Conservation (phyloP, 1,139 yeast species). For the Yamadazyma spencermartinsiae region DNA sequence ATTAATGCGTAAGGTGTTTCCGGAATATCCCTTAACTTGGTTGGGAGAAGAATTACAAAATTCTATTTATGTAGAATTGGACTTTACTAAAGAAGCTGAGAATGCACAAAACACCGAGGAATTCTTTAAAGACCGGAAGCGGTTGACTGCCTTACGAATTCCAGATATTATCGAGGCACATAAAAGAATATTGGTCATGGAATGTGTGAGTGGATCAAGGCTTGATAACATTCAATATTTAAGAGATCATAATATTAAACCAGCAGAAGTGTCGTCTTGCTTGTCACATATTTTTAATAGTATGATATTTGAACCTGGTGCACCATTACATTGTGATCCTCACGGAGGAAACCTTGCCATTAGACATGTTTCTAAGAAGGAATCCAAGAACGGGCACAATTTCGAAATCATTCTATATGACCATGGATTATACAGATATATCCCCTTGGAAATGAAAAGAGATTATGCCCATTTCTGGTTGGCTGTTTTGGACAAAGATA, state of each 20-base stretch:
- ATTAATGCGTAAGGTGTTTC: constrained; percentile 76
- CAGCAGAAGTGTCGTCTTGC: constrained; percentile 81
- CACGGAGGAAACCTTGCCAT: constrained; percentile 97
- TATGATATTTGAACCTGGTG: constrained; percentile 93
- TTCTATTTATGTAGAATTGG: constrained; percentile 85
- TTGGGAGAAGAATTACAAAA: constrained; percentile 85
- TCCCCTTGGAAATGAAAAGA: constrained; percentile 73
- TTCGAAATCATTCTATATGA: constrained; percentile 92
- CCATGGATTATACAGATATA: constrained; percentile 89
- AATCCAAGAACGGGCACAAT: constrained; percentile 54
- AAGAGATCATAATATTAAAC: constrained; percentile 60
- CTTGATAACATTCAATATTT: constrained; percentile 74
- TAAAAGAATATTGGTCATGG: constrained; percentile 82
- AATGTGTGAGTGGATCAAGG: constrained; percentile 77
- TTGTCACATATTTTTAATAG: constrained; percentile 87
- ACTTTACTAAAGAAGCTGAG: constrained; percentile 81
- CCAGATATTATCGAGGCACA: constrained; percentile 72
- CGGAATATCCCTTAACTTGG: constrained; percentile 93
- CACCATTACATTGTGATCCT: constrained; percentile 95
- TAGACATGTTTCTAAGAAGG: constrained; percentile 35
- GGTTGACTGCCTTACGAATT: constrained; percentile 71
- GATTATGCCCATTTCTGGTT: constrained; percentile 93
- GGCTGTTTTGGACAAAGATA: constrained; percentile 73
- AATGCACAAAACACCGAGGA: constrained; percentile 71
- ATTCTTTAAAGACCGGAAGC: constrained; percentile 59